Evolutionary conservation across 2,329 filamentous ascomycete species (phyloP).

Genomic region (Aspergillus aculeatinus): DNA sequence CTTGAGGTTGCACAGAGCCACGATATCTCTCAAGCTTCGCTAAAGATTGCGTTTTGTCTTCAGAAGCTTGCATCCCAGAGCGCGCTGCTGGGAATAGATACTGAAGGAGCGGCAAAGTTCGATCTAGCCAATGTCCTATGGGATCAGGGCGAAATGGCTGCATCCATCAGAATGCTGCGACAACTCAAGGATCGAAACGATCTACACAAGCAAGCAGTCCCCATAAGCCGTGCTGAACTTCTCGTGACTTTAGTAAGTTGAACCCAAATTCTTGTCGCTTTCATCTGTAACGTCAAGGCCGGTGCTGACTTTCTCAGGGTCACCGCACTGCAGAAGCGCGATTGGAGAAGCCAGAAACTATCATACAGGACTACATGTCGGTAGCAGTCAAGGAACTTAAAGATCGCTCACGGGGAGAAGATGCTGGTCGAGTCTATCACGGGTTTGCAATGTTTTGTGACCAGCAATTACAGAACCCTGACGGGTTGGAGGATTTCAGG

Average conservation of each 20-base stretch:
- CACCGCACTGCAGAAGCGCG: constrained; percentile 86
- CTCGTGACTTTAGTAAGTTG: constrained; percentile 71
- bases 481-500: constrained; percentile 78
- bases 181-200: constrained; percentile 63
- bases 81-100: constrained; percentile 66
- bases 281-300: neutral
- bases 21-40: constrained; percentile 77
- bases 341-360: constrained; percentile 85
- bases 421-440: constrained; percentile 86
- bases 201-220: constrained; percentile 67
- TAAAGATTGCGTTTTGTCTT: constrained; percentile 82
- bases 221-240: constrained; percentile 72
- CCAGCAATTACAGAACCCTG: constrained; percentile 83
- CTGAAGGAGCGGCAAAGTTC: constrained; percentile 74
- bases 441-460: constrained; percentile 96
- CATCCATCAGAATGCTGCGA: constrained; percentile 86
- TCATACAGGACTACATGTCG: constrained; percentile 81
- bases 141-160: constrained; percentile 87
- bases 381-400: constrained; percentile 81
- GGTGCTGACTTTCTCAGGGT: constrained; percentile 50
- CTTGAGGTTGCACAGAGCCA: constrained; percentile 76
- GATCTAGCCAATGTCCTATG: constrained; percentile 89
- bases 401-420: constrained; percentile 63
- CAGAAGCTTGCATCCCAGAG: constrained; percentile 72
- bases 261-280: neutral